phyloP scores from a whole-genome alignment of 768 basidiomycete species.

The Tulasnella sp. region DNA sequence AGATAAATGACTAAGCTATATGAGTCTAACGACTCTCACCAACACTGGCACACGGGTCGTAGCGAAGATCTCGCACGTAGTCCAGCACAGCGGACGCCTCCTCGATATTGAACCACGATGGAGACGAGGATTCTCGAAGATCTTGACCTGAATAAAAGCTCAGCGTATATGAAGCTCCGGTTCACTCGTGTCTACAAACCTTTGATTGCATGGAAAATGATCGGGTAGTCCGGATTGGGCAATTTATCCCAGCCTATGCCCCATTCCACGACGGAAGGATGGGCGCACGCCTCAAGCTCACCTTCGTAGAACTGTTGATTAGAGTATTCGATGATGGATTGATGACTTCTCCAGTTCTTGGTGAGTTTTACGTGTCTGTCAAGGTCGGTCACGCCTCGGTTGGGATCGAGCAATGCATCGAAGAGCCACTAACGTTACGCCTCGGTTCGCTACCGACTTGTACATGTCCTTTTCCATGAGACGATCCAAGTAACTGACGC shows the following conservation, averaged over 20 bases:
- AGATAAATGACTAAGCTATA: neutral
- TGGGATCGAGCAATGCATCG: too few species aligned
- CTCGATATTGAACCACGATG: conserved; percentile 66
- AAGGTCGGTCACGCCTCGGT: neutral
- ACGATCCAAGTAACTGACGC: conserved; percentile 64
- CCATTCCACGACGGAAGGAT: conserved; percentile 36
- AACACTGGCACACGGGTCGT: neutral
- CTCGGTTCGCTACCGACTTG: conserved; percentile 33
- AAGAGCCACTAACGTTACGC: neutral
- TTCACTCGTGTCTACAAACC: neutral
- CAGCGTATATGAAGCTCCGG: too few species aligned
- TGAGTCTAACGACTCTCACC: neutral
- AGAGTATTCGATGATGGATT: conserved; percentile 61
- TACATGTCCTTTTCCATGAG: conserved; percentile 54
- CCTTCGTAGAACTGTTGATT: conserved; percentile 62
- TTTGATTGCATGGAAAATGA: conserved; percentile 26
- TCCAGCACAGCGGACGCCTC: neutral
- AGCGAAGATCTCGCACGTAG: conserved; percentile 8
- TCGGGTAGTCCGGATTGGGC: conserved; percentile 15
- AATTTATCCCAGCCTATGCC: neutral
- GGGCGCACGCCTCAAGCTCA: conserved; percentile 56
- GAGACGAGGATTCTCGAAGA: conserved; percentile 64
- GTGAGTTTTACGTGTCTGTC: conserved; percentile 62
- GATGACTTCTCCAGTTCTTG: conserved; percentile 69
- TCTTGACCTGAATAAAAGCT: conserved; percentile 46